Conservation (phyloP, 2,329 filamentous ascomycete genomes). For the Alternaria brassicicola region DNA sequence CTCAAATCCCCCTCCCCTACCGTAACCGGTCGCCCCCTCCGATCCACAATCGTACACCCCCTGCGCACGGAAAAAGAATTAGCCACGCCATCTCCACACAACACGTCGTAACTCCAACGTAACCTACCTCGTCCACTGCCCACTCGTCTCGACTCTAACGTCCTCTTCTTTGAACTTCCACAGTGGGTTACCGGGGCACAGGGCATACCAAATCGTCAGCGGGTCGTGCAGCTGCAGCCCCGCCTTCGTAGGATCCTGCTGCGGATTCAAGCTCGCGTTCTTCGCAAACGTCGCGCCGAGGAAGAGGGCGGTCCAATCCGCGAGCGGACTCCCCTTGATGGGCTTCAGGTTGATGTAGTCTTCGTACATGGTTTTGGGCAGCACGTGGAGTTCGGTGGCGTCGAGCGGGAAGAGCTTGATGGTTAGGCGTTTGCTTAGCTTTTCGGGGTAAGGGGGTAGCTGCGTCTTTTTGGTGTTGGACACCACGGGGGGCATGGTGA, state of each 20-base stretch:
- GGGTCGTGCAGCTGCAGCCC: slow-evolving; percentile 57
- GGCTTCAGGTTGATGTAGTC: slow-evolving; percentile 30
- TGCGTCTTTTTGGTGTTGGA: slow-evolving; percentile 47
- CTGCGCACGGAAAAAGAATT: slow-evolving; percentile 40
- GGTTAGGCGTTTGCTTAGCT: slow-evolving; percentile 51
- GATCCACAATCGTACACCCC: slow-evolving; percentile 87
- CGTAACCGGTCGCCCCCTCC: slow-evolving; percentile 64
- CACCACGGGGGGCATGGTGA: slow-evolving; percentile 75
- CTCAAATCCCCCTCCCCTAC: slow-evolving; percentile 37
- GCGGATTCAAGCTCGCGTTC: slow-evolving; percentile 49
- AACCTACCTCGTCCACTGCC: slow-evolving; percentile 77
- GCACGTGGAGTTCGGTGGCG: slow-evolving; percentile 53
- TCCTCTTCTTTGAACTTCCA: slow-evolving; percentile 65
- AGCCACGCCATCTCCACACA: no score
- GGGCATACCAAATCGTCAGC: slow-evolving; percentile 48
- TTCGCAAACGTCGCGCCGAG: slow-evolving; percentile 55
- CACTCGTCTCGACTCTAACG: slow-evolving; percentile 84
- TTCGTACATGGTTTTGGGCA: slow-evolving; percentile 50
- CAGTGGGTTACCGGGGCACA: slow-evolving; percentile 19
- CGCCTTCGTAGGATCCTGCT: slow-evolving; percentile 44
- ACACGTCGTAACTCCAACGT: no score
- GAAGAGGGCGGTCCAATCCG: slow-evolving; percentile 55
- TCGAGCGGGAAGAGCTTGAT: slow-evolving; percentile 57
- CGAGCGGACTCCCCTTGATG: slow-evolving; percentile 49
- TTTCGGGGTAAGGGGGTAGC: slow-evolving; percentile 49